Conservation (phyloP, 768 basidiomycete genomes). For the Naganishia friedmannii region DNA sequence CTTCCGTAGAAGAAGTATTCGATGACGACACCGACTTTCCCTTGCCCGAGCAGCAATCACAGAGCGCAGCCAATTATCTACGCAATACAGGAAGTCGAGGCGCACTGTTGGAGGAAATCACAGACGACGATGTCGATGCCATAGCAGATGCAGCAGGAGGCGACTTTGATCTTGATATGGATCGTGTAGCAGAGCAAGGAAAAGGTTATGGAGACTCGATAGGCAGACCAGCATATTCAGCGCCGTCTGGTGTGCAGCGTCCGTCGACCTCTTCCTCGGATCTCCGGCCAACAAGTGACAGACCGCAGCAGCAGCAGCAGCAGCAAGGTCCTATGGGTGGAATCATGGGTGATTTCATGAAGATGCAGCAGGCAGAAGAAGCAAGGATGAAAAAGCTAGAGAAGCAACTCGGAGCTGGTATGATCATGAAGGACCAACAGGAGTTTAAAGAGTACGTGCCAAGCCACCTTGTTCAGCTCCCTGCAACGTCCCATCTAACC, state of each 20-base stretch:
- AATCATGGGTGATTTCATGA: constrained; percentile 53
- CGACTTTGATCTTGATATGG: constrained; percentile 31
- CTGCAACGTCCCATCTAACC: not conserved
- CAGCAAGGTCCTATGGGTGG: constrained; percentile 42
- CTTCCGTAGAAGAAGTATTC: constrained; percentile 58
- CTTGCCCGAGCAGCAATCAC: constrained; percentile 61
- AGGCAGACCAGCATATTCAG: constrained; percentile 29
- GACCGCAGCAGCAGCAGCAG: not conserved
- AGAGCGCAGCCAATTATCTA: constrained; percentile 50
- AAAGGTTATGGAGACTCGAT: constrained; percentile 23
- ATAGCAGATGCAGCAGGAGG: constrained; percentile 38
- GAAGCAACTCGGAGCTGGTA: constrained; percentile 42
- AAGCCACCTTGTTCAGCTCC: constrained; percentile 21
- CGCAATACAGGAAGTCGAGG: constrained; percentile 68
- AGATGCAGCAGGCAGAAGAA: constrained; percentile 48
- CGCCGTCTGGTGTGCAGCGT: constrained; percentile 10
- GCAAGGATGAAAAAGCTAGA: constrained; percentile 42
- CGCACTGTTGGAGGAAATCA: constrained; percentile 73
- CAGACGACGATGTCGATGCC: constrained; percentile 62
- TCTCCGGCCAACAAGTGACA: constrained; percentile 4
- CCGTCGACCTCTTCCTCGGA: not conserved
- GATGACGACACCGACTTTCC: constrained; percentile 94
- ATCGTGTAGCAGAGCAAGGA: constrained; percentile 26
- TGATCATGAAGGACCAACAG: constrained; percentile 37
- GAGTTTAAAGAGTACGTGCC: constrained; percentile 46